Evolutionary conservation across 2,329 filamentous ascomycete genomes (phyloP).

Genomic region (Lecanicillium sp.): DNA sequence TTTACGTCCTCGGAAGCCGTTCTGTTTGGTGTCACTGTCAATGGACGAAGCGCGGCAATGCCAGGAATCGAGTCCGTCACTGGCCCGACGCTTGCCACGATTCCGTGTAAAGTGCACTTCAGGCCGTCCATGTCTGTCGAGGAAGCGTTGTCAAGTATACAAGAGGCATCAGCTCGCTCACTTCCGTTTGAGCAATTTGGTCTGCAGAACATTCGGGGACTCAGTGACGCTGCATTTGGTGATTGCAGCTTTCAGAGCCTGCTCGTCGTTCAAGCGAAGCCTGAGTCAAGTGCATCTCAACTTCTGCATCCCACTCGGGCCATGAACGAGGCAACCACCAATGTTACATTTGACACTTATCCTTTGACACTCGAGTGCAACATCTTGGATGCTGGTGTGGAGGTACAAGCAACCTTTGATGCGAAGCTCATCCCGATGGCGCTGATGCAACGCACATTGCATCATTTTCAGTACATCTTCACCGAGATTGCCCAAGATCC

Average conservation of each 20-base stretch:
- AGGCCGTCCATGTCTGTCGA: slow-evolving; percentile 31
- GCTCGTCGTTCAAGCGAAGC: slow-evolving; percentile 22
- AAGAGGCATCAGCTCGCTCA: slow-evolving; percentile 19
- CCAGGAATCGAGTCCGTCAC: slow-evolving; percentile 41
- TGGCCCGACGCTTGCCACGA: slow-evolving; percentile 49
- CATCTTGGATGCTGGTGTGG: neutral
- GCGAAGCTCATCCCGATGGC: neutral
- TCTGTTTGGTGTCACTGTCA: slow-evolving; percentile 48
- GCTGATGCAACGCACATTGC: neutral
- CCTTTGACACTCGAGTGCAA: slow-evolving; percentile 13
- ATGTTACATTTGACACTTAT: slow-evolving; percentile 14
- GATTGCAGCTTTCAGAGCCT: slow-evolving; percentile 23
- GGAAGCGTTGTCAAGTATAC: slow-evolving; percentile 36
- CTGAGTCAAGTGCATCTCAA: too few species aligned
- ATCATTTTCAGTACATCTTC: neutral
- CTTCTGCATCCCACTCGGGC: too few species aligned
- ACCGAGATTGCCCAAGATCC: neutral
- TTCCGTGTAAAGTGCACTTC: slow-evolving; percentile 42
- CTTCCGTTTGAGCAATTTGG: slow-evolving; percentile 25
- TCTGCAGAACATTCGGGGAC: slow-evolving; percentile 24
- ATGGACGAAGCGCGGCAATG: slow-evolving; percentile 40
- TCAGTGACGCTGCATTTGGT: neutral
- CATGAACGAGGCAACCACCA: neutral
- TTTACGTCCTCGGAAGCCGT: slow-evolving; percentile 43
- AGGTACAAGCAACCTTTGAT: neutral